Evolutionary conservation across 108 stramenopile genomes (phyloP), one percentile per base, ranked within the genome.

Genomic region (Mayamaea pseudoterrestris): DNA sequence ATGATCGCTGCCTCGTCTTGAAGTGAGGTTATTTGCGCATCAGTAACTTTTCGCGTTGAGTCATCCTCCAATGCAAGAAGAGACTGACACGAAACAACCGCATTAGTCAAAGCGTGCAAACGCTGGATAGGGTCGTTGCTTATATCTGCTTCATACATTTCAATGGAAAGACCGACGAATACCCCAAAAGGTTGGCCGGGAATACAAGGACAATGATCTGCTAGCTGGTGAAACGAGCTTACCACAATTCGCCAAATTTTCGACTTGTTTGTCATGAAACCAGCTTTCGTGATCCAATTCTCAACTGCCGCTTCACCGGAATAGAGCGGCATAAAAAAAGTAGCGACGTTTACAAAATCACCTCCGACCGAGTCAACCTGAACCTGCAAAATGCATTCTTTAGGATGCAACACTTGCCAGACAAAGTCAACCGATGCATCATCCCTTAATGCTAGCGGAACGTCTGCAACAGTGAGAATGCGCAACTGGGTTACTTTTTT

Each of bases 61-160:
- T 9, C 29, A 27, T 41, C 27, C 9, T 41, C 22, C 5, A 9
- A 2, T 25, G 16, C 9, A n/a, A 25, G 18, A 5, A 22, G 44
- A 21, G 22, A 7, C 9, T 44, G 40, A 25, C 53, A 48, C 14
- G 53, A 47, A 2, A 58, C 32, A 18, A 51, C 28, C 7, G 66
- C 55, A 58, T 82, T 82, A 58, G 70, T 65, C 6, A 82, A 41
- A 8, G 55, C 49, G 36, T 82, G 80, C 23, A 78, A 67, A 29
- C 63, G 39, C 27, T 78, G 80, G 5, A 82, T 53, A 30, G 47
- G 35, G 37, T 82, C 80, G 7, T 47, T 50, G 14, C 61, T 63
- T 22, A 82, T 69, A 18, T 65, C 36, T 5, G 76, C 59, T 46
- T 82, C 72, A 29, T 58, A 60, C n/a, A 81, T 31, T 35, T 71